Conservation (phyloP, 1,284 basidiomycete species). For the Pyrrhoderma noxium region DNA sequence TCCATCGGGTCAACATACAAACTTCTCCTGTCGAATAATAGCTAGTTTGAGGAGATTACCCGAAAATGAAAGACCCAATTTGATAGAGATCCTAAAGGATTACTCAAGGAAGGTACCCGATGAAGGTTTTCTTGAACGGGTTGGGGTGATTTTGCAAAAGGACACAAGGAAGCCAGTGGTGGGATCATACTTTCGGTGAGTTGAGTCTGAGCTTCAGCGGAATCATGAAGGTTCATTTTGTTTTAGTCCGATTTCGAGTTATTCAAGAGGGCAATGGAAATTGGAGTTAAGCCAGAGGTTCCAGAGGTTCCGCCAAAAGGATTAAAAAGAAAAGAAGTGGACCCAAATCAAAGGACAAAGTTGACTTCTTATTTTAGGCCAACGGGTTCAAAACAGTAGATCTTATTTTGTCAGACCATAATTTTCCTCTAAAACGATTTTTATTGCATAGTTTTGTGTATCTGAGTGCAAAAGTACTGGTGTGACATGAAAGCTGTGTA, state of each 20-base stretch:
- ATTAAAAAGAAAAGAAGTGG: slow-evolving; percentile 3
- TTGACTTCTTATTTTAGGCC: slow-evolving; percentile 11
- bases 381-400: neutral
- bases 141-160: slow-evolving; percentile 29
- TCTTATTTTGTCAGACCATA: too few relatives aligned
- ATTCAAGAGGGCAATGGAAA: slow-evolving; percentile 14
- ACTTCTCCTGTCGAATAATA: slow-evolving; percentile 28
- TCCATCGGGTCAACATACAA: slow-evolving; percentile 24
- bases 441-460: too few relatives aligned
- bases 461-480: too few relatives aligned
- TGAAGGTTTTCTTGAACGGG: slow-evolving; percentile 22
- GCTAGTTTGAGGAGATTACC: slow-evolving; percentile 7
- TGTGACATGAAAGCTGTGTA: too few relatives aligned
- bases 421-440: too few relatives aligned
- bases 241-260: slow-evolving; percentile 16
- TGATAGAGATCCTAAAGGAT: slow-evolving; percentile 26
- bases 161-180: slow-evolving; percentile 29
- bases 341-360: slow-evolving; percentile 14
- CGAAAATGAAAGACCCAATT: slow-evolving; percentile 20
- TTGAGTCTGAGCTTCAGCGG: too few relatives aligned
- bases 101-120: slow-evolving; percentile 24
- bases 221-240: too few relatives aligned
- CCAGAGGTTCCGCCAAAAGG: neutral
- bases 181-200: slow-evolving; percentile 24
- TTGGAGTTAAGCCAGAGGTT: slow-evolving; percentile 13